Conservation (phyloP, 495 filamentous ascomycete genomes). For the Aspergillus olivimuriae region DNA sequence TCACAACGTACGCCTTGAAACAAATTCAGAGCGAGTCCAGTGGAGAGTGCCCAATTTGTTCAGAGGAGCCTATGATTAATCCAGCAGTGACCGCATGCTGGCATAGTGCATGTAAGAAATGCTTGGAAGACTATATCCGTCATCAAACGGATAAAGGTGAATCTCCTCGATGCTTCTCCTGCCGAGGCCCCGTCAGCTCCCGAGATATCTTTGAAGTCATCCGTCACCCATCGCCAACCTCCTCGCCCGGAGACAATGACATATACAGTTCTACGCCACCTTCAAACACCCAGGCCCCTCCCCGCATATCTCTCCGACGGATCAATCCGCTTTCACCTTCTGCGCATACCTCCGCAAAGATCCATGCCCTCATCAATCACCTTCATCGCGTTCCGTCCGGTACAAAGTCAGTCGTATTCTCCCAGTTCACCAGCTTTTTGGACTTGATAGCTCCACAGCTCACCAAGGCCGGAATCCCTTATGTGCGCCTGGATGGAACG, state of each 20-base stretch:
- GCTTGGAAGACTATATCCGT: slow-evolving; percentile 77
- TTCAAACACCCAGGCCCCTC: slow-evolving; percentile 30
- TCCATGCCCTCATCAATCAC: slow-evolving; percentile 68
- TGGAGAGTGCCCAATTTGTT: slow-evolving; percentile 90
- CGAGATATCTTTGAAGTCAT: slow-evolving; percentile 90
- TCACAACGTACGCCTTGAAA: slow-evolving; percentile 76
- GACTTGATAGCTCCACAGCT: slow-evolving; percentile 82
- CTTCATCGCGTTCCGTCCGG: slow-evolving; percentile 61
- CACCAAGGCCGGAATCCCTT: slow-evolving; percentile 59
- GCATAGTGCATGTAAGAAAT: slow-evolving; percentile 94
- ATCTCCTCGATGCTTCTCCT: slow-evolving; percentile 78
- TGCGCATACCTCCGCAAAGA: slow-evolving; percentile 68
- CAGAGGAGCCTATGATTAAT: slow-evolving; percentile 89
- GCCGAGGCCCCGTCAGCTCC: slow-evolving; percentile 72
- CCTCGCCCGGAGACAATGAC: slow-evolving; percentile 24
- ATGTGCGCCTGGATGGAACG: slow-evolving; percentile 83
- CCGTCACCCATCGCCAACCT: slow-evolving; percentile 35
- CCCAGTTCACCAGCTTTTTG: slow-evolving; percentile 95
- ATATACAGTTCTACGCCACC: slow-evolving; percentile 28
- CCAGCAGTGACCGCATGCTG: slow-evolving; percentile 93
- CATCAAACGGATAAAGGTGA: slow-evolving; percentile 74
- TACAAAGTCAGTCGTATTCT: slow-evolving; percentile 91
- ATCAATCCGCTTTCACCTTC: slow-evolving; percentile 61
- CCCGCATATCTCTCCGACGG: slow-evolving; percentile 74
- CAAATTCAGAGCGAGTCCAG: slow-evolving; percentile 86